Evolutionary conservation across 768 basidiomycete species (phyloP), one percentile per base, ranked within the genome.

Genomic region (Podaxis sp.): DNA sequence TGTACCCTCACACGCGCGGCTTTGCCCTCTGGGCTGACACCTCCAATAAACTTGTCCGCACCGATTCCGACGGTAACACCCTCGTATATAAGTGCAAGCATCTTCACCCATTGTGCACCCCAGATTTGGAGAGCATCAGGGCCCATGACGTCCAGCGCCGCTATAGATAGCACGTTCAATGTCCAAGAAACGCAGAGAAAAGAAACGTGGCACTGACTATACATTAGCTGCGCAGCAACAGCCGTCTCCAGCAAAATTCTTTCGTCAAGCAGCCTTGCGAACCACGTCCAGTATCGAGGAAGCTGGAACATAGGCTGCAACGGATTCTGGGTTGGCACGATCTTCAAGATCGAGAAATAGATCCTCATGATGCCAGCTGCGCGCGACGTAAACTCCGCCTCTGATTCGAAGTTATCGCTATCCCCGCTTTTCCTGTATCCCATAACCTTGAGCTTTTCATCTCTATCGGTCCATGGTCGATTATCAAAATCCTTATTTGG

Each of bases 331-430:
- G 57, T 66, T n/a, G 79, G 78, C 2, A 69, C 66, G 22, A 80
- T 75, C 67, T 76, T 77, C 65, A 94, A 71, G 52, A 96, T 83
- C 19, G 86, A 79, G 71, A 93, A 93, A 76, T 96, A 98, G 24
- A 98, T 86, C 33, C 95, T 84, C 83, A 95, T 84, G 36, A 93
- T 82, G 8, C 94, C 94, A 33, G 85, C 77, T 52, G 95, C 77
- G 24, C 96, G 85, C 38, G 76, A 79, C 9, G 82, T 79, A 68
- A 90, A 89, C 38, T 92, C 89, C 43, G 81, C 74, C 22, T 75
- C 69, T 2, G 78, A 74, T 73, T 96, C 94, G 55, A 83, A 69
- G 66, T 71, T 82, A 4, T 74, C 71, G 2, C 68, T 66, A 27
- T 67, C 74, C 4, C 70, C 67, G 59, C 74, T 79, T 52, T 77